Evolutionary conservation across 768 basidiomycete species (phyloP), one percentile per base, ranked within the genome.

Genomic region (Butyriboletus loyo): DNA sequence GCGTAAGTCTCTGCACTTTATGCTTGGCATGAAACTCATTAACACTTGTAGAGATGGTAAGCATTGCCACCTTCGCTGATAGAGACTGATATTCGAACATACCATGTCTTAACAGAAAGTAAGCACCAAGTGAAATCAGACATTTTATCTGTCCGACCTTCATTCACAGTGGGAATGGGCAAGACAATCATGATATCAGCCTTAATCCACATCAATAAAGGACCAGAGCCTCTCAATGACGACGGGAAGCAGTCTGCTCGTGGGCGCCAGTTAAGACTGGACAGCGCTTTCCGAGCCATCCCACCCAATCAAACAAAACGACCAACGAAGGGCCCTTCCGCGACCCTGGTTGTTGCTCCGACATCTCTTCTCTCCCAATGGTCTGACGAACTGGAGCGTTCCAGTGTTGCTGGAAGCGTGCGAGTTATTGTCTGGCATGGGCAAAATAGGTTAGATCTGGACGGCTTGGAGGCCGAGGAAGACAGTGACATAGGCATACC

Each of bases 151-250:
- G 55, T 27, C 14, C 59, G 41, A 52, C 45, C 28, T 24, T 50
- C 14, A 53, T 48, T 56, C 11, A 38, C 48, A 92, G 90, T 94
- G 92, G 92, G 92, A n/a, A 88, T 95, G 83, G 92, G 92, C 7
- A 95, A 95, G 73, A 92, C 92, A 1, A 93, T 94, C 58, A 94
- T 94, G 90, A 69, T 97, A 31, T 90, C 93, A 2, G 85, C 92
- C 10, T 80, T 97, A 46, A 88, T 97, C 24, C 93, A 95, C 56
- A 85, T 83, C 11, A 91, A 87, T 58, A 80, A 77, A 41, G 79
- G 73, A 6, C 69, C 75, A 4, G 76, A 82, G 21, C 63, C 72
- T 19, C 58, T 72, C 11, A 59, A 67, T n/a, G 61, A 64, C 1
- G 64, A 69, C 4, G 50, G 55, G 3, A 61, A 56, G 27, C 67